Evolutionary conservation across 164 flowering plant genomes (phyloP), one percentile per base, ranked within the genome.

Genomic region (Euptelea pleiosperma): DNA sequence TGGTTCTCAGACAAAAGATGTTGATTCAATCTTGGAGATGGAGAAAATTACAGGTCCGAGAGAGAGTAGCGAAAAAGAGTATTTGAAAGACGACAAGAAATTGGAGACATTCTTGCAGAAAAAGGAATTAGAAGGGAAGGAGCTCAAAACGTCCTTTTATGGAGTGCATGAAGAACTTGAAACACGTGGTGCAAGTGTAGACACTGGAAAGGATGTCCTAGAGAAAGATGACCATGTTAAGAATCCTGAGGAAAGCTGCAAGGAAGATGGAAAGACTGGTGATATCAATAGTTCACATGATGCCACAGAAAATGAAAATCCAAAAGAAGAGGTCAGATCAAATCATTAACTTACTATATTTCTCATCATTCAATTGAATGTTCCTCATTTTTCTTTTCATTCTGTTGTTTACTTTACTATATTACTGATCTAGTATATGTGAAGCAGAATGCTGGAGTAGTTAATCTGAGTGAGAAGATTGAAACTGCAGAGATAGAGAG

Each of bases 271-370:
- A 35, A 35, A 41, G 21, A 37, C 21, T 4, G 18, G 15, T 6
- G 40, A 55, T 10, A 29, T 11, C 16, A 62, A 5, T 12, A 44
- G 19, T 19, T 12, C 11, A 2, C 4, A 6, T 30, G 53, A 35
- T 44, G 21, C n/a, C 58, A 16, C 33, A 14, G 44, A 45, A 30
- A 24, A 33, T 25, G 43, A 36, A 22, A 54, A 35, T 22, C 25
- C 52, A 9, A 55, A 54, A 21, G 49, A 40, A 40, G 49, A 64
- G 62, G 62, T 64, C 42, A 41, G 42, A 57, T 61, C 56, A 61
- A 28, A 50, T 16, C 35, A 29, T 8, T 14, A 28, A 29, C 28
- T 26, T 15, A 37, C 6, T 37, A 11, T 37, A 2, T 37, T 11
- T 37, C 41, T 12, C 6, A 52, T 29, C 40, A 19, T 0, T 6